Conservation (phyloP, 257 asterid species). For the Buddleja alternifolia region DNA sequence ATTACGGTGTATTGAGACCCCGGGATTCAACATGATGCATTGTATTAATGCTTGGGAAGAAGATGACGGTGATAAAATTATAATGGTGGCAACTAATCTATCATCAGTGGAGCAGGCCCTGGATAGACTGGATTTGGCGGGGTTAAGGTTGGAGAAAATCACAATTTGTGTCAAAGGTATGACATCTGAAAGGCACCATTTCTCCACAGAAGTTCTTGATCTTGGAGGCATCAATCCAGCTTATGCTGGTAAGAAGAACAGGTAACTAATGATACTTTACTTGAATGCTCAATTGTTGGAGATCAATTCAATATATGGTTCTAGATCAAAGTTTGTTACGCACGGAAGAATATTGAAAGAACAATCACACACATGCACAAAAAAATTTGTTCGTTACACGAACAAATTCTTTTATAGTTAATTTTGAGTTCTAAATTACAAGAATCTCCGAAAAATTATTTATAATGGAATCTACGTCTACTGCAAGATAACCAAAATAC, state of each 20-base stretch:
- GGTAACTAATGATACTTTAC: too few species aligned
- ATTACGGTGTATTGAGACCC: constrained; percentile 48
- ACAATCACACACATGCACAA: too few species aligned
- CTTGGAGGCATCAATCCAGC: constrained; percentile 49
- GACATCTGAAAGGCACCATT: constrained; percentile 24
- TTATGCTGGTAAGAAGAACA: constrained; percentile 41
- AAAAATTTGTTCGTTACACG: too few species aligned
- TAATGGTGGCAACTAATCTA: constrained; percentile 43
- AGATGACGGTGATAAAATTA: constrained; percentile 44
- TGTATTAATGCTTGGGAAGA: constrained; percentile 57
- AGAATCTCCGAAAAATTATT: too few species aligned
- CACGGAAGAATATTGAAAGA: too few species aligned
- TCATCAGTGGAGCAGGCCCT: constrained; percentile 34
- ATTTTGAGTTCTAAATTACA: too few species aligned
- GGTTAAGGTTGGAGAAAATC: constrained; percentile 41
- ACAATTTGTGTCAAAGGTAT: constrained; percentile 38
- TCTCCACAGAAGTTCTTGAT: constrained; percentile 43
- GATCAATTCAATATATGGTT: too few species aligned
- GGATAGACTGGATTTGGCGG: constrained; percentile 40
- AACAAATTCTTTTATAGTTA: too few species aligned
- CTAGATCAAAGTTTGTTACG: too few species aligned
- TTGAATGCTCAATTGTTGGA: too few species aligned
- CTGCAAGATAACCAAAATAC: too few species aligned
- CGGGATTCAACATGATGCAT: constrained; percentile 43
- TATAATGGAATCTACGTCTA: too few species aligned